These are phyloP conservation scores for Thymus quinquecostatus DNA, from an alignment of 257 asterid genomes.

Conservation along the genomic window DNA sequence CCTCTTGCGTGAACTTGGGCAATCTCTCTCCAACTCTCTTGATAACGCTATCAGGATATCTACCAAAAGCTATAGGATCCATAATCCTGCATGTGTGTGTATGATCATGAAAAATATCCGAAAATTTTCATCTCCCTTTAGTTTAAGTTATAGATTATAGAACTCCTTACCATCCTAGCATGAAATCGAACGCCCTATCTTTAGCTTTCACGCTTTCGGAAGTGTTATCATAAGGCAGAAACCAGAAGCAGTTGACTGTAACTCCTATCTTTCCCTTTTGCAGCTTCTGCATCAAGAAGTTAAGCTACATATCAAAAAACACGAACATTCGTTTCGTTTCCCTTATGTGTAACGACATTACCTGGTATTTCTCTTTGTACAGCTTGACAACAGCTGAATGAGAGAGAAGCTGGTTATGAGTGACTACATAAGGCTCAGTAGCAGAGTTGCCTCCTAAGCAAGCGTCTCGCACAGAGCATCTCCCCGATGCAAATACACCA, in stretches of 20 bases:
- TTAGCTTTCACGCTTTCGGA: constrained; percentile 12
- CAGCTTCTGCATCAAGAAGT: constrained; percentile 16
- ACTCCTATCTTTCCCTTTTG: constrained; percentile 46
- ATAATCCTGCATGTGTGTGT: constrained; percentile 29
- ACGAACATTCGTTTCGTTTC: too few relatives aligned
- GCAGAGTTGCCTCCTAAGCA: constrained; percentile 46
- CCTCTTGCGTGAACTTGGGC: constrained; percentile 39
- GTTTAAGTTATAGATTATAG: too few relatives aligned
- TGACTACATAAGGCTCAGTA: constrained; percentile 49
- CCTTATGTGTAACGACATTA: too few relatives aligned
- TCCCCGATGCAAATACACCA: constrained; percentile 42
- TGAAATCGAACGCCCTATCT: constrained; percentile 49
- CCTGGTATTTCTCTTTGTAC: constrained; percentile 43
- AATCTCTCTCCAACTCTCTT: constrained; percentile 35
- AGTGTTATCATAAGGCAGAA: constrained; percentile 34
- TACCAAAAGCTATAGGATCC: constrained; percentile 43
- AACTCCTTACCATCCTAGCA: constrained; percentile 56
- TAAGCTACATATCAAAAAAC: not conserved
- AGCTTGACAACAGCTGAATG: constrained; percentile 45
- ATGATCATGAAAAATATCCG: not conserved
- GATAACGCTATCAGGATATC: constrained; percentile 41
- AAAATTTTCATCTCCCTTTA: not conserved
- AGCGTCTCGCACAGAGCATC: constrained; percentile 38
- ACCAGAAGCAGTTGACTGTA: constrained; percentile 35
- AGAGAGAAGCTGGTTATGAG: constrained; percentile 45